A percentile compares a stretch with the other conserved stretches of the same genome.
phyloP scores from a whole-genome alignment of 768 basidiomycete species.

The Tubosaeta sp. region DNA sequence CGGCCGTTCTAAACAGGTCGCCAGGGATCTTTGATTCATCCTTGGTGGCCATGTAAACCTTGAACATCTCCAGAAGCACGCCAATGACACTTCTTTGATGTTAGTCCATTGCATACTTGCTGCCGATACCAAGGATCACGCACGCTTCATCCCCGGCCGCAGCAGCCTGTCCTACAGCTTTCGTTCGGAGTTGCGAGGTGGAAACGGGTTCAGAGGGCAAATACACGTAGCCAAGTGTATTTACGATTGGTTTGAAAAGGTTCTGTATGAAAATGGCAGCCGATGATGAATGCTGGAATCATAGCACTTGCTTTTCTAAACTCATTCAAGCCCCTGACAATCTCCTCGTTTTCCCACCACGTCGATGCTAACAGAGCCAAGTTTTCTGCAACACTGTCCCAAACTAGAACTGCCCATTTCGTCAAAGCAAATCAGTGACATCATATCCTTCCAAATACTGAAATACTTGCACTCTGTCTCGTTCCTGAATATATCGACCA shows the following conservation, averaged over 20 bases:
- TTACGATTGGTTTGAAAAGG: conserved; percentile 71
- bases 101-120: background rate
- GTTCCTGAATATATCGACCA: conserved; percentile 62
- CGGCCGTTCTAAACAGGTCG: conserved; percentile 65
- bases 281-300: background rate
- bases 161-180: conserved; percentile 60
- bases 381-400: conserved; percentile 62
- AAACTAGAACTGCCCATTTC: conserved; percentile 63
- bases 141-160: conserved; percentile 40
- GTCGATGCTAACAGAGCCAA: conserved; percentile 52
- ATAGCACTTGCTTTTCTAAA: conserved; percentile 52
- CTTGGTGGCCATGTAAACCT: conserved; percentile 60
- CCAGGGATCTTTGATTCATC: conserved; percentile 77
- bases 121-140: background rate
- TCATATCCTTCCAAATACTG: background rate
- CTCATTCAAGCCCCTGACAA: conserved; percentile 50
- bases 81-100: conserved; percentile 55
- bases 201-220: conserved; percentile 61
- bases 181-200: conserved; percentile 66
- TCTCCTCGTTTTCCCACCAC: conserved; percentile 79
- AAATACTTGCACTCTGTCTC: conserved; percentile 71
- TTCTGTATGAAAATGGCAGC: conserved; percentile 33
- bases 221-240: conserved; percentile 77
- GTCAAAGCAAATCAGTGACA: background rate
- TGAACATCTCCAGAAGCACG: conserved; percentile 70